Evolutionary conservation across 345 rosid genomes (phyloP).

Genomic region (rapeseed (Brassica napus)): Da-Ae NC_063446.1:16476501-16477000

Average conservation of each 20-base stretch:
- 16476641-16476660: neutral
- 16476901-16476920: constrained; percentile 38
- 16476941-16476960: constrained; percentile 14
- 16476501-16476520: neutral
- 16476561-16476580: neutral
- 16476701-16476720: neutral
- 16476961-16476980: constrained; percentile 6
- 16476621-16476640: neutral
- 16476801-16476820: neutral
- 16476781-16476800: neutral
- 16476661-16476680: neutral
- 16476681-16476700: neutral
- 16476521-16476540: neutral
- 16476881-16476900: constrained; percentile 28
- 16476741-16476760: neutral
- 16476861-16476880: neutral
- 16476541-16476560: neutral
- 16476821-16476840: neutral
- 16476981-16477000: neutral
- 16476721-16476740: neutral
- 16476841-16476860: neutral
- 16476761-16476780: neutral
- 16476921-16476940: constrained; percentile 37
- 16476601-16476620: neutral
- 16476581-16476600: constrained; percentile 1